Evolutionary conservation across 768 basidiomycete genomes (phyloP).

Genomic region (Suillus fuscotomentosus): DNA sequence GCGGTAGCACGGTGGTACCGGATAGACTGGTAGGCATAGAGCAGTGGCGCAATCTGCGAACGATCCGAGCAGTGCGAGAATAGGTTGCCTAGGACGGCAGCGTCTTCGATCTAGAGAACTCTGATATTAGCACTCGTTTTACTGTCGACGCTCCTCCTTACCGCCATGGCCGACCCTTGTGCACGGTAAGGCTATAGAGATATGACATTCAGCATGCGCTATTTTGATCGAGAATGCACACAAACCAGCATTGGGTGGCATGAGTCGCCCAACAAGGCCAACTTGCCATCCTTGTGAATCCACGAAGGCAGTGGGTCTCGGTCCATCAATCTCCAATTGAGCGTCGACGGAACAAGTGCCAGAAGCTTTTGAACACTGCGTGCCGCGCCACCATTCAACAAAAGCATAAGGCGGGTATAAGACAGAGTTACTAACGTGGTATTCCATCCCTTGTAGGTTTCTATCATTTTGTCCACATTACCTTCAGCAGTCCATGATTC

Average conservation of each 20-base stretch:
- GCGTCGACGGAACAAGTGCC: constrained; percentile 39
- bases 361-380: constrained; percentile 45
- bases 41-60: constrained; percentile 43
- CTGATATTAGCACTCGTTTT: constrained; percentile 5
- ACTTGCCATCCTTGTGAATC: constrained; percentile 44
- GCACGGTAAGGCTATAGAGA: constrained; percentile 46
- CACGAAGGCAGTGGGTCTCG: constrained; percentile 47
- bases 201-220: background rate
- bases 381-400: constrained; percentile 6
- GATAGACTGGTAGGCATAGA: constrained; percentile 52
- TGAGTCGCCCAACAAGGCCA: constrained; percentile 52
- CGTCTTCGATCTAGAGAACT: constrained; percentile 31
- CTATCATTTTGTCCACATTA: constrained; percentile 44
- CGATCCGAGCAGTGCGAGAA: constrained; percentile 44
- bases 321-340: constrained; percentile 50
- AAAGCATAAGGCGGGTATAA: background rate
- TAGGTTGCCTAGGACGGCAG: constrained; percentile 43
- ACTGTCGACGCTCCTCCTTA: constrained; percentile 20
- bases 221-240: background rate
- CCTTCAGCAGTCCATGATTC: constrained; percentile 47
- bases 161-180: constrained; percentile 56
- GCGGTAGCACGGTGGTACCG: constrained; percentile 48
- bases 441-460: constrained; percentile 47
- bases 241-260: constrained; percentile 55
- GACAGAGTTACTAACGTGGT: constrained; percentile 36